These are phyloP conservation scores for Eurotiales sp. DNA, from an alignment of 2,329 filamentous ascomycete genomes.

Conservation along the genomic window DNA sequence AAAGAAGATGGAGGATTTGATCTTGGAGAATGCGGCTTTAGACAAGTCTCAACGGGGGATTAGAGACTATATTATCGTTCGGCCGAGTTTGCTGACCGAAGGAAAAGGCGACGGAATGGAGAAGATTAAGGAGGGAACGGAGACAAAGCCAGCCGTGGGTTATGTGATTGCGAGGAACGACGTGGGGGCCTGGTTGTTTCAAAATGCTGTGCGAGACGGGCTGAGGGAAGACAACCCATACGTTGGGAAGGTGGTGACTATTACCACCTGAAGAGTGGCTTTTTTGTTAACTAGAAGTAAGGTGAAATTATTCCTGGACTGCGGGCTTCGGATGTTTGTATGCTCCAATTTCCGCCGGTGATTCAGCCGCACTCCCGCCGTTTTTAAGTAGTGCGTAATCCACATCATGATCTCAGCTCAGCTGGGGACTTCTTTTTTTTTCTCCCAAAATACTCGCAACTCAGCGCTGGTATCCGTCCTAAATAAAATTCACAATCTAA, in stretches of 20 bases:
- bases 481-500: not conserved
- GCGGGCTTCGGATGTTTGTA: too few species aligned
- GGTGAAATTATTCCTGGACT: too few species aligned
- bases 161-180: slow-evolving; percentile 27
- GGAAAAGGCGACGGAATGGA: slow-evolving; percentile 20
- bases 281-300: too few species aligned
- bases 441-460: too few species aligned
- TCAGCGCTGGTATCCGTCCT: not conserved
- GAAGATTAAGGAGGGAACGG: slow-evolving; percentile 23
- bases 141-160: slow-evolving; percentile 24
- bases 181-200: slow-evolving; percentile 28
- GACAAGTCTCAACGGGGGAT: slow-evolving; percentile 16
- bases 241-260: not conserved
- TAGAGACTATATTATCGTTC: slow-evolving; percentile 21
- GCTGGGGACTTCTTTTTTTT: too few species aligned
- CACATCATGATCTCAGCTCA: too few species aligned
- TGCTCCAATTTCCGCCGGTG: too few species aligned
- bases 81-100: slow-evolving; percentile 26
- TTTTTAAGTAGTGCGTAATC: too few species aligned
- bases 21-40: not conserved
- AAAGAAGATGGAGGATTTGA: slow-evolving; percentile 19
- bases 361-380: too few species aligned
- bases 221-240: not conserved
- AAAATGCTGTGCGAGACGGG: slow-evolving; percentile 20
- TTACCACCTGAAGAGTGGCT: slow-evolving; percentile 2